Conservation (phyloP, 2,329 filamentous ascomycete species). For the Cladosporium phlei region DNA sequence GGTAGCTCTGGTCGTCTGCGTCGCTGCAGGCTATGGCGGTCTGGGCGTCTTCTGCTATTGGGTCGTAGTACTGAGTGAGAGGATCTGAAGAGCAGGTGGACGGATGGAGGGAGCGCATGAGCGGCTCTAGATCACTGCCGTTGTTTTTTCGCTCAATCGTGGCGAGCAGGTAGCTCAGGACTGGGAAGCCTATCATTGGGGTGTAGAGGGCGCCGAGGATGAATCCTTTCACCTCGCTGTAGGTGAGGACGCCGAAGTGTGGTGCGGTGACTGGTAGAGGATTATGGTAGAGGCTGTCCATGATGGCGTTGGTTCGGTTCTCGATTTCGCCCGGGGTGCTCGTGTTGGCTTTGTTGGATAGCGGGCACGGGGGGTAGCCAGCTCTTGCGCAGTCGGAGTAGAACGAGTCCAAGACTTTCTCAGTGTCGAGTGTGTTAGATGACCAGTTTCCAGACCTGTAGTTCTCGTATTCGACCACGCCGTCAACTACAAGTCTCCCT, state of each 20-base stretch:
- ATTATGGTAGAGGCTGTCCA: slow-evolving; percentile 37
- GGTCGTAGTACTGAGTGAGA: neutral
- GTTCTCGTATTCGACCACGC: slow-evolving; percentile 40
- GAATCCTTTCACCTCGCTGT: slow-evolving; percentile 35
- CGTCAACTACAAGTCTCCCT: slow-evolving; percentile 40
- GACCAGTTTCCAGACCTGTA: slow-evolving; percentile 34
- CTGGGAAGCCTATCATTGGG: slow-evolving; percentile 32
- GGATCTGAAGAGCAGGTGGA: neutral
- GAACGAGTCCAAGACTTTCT: slow-evolving; percentile 41
- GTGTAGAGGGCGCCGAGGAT: slow-evolving; percentile 36
- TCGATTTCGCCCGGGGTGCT: slow-evolving; percentile 35
- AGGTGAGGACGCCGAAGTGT: slow-evolving; percentile 37
- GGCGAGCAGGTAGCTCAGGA: slow-evolving; percentile 32
- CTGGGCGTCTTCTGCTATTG: neutral
- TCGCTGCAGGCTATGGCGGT: slow-evolving; percentile 38
- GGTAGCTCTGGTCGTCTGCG: slow-evolving; percentile 30
- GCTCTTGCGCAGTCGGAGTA: slow-evolving; percentile 42
- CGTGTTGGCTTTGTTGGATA: slow-evolving; percentile 29
- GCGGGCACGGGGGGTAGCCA: slow-evolving; percentile 37
- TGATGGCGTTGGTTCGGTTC: slow-evolving; percentile 29
- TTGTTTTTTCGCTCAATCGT: slow-evolving; percentile 31
- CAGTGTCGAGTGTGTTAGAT: slow-evolving; percentile 40
- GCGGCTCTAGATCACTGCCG: slow-evolving; percentile 29
- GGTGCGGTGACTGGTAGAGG: slow-evolving; percentile 34
- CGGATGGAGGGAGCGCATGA: slow-evolving; percentile 15